Evolutionary conservation across 768 basidiomycete species (phyloP).

Genomic region (Coprinopsis cinerea): DNA sequence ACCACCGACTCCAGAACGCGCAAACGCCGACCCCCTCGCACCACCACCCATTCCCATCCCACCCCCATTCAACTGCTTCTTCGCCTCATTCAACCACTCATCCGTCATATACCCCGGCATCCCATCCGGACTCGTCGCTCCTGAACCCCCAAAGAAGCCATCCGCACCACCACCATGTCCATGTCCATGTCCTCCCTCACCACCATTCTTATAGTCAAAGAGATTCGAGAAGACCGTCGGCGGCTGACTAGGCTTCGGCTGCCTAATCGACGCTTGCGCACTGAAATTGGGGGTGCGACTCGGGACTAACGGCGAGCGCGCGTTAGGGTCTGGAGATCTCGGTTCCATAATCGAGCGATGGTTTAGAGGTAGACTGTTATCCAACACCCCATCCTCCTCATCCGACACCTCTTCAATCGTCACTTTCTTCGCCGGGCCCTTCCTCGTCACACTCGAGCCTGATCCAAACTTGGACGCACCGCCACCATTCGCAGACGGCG

Average conservation of each 20-base stretch:
- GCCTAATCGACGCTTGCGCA: background rate
- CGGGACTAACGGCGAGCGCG: background rate
- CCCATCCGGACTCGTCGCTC: too few relatives aligned
- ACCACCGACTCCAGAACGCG: background rate
- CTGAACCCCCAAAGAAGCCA: background rate
- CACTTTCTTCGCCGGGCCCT: slow-evolving; percentile 2
- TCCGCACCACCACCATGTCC: background rate
- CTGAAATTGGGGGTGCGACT: background rate
- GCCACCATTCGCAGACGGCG: background rate
- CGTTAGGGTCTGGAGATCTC: background rate
- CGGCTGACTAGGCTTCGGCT: slow-evolving; percentile 1
- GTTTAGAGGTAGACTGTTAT: background rate
- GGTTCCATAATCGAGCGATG: slow-evolving; percentile 2
- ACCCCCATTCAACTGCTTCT: slow-evolving; percentile 1
- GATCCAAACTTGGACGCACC: background rate
- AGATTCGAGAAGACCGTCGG: background rate
- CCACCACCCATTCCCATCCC: background rate
- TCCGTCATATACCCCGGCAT: background rate
- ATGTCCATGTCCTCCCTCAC: background rate
- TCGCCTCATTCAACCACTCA: background rate
- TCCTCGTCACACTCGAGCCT: background rate
- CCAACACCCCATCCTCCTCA: slow-evolving; percentile 4
- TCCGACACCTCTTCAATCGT: slow-evolving; percentile 6
- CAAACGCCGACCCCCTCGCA: background rate
- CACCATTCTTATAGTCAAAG: background rate